These are phyloP conservation scores for Coemansia sp. DNA, from an alignment of 192 early-diverging fungal species.

Conservation along the genomic window DNA sequence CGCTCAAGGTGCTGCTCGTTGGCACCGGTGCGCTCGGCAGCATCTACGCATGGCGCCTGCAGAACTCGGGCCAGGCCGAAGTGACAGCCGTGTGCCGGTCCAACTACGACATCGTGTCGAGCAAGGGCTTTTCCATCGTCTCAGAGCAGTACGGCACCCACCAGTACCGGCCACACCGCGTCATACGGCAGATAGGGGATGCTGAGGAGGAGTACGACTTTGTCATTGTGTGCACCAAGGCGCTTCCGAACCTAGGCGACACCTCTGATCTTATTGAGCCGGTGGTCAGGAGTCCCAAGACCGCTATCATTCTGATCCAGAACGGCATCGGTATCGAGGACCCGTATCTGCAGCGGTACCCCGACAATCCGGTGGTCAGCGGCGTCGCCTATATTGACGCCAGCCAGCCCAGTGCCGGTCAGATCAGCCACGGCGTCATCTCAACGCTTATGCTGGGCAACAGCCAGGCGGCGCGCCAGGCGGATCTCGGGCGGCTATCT, in stretches of 20 bases:
- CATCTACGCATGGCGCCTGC: slow-evolving; percentile 62
- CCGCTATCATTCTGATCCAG: slow-evolving; percentile 65
- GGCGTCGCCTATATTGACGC: slow-evolving; percentile 62
- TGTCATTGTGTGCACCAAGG: slow-evolving; percentile 64
- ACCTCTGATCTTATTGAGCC: slow-evolving; percentile 57
- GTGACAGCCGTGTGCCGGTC: slow-evolving; percentile 67
- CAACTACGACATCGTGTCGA: slow-evolving; percentile 56
- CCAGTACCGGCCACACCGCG: slow-evolving; percentile 53
- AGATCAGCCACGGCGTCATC: slow-evolving; percentile 51
- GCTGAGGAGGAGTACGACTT: slow-evolving; percentile 52
- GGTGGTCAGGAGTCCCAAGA: slow-evolving; percentile 44
- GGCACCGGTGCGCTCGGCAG: slow-evolving; percentile 71
- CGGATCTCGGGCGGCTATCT: slow-evolving; percentile 31
- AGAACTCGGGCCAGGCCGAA: slow-evolving; percentile 34
- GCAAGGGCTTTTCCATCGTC: slow-evolving; percentile 55
- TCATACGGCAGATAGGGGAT: slow-evolving; percentile 47
- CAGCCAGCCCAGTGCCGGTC: slow-evolving; percentile 53
- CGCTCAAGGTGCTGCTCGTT: slow-evolving; percentile 44
- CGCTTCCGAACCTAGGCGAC: slow-evolving; percentile 59
- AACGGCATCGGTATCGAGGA: slow-evolving; percentile 70
- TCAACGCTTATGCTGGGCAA: slow-evolving; percentile 45
- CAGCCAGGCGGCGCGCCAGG: neutral
- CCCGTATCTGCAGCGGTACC: slow-evolving; percentile 56
- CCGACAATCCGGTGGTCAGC: slow-evolving; percentile 58
- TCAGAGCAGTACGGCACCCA: slow-evolving; percentile 56